phyloP scores from a whole-genome alignment of 2,329 filamentous ascomycete species.

The Emergomyces orientalis region DNA sequence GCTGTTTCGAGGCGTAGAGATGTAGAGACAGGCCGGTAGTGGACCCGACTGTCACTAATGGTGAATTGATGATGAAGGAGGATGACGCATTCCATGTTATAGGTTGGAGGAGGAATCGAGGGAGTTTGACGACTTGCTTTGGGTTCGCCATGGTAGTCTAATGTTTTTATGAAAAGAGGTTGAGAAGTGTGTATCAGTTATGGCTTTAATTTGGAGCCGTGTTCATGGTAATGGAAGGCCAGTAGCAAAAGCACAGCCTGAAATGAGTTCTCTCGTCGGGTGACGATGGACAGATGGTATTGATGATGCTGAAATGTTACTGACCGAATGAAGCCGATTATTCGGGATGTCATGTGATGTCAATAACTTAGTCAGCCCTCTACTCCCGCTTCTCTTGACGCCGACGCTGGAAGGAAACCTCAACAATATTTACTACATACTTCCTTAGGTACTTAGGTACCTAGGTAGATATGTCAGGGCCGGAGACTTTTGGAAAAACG shows the following conservation, averaged over 20 bases:
- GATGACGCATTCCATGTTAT: slow-evolving; percentile 35
- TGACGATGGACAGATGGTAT: neutral
- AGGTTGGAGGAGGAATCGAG: slow-evolving; percentile 35
- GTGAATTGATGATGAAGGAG: slow-evolving; percentile 22
- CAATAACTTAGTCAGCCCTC: no score
- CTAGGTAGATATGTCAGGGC: no score
- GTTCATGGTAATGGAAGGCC: neutral
- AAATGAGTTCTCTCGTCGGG: no score
- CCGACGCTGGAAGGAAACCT: no score
- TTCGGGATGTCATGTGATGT: slow-evolving; percentile 5
- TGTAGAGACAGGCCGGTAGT: slow-evolving; percentile 20
- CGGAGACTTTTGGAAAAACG: no score
- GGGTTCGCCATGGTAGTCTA: slow-evolving; percentile 30
- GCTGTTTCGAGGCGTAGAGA: slow-evolving; percentile 18
- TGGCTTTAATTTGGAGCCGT: neutral
- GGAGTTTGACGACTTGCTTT: slow-evolving; percentile 36
- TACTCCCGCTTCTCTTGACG: no score
- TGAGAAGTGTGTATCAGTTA: neutral
- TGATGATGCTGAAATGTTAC: neutral
- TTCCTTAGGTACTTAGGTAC: no score
- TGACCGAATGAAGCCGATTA: neutral
- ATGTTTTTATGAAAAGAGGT: neutral
- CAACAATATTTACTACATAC: no score
- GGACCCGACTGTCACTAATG: slow-evolving; percentile 20
- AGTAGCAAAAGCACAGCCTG: neutral